Base-by-base conservation (phyloP, 192 early-diverging fungal genomes). In the Chytriomyces sp. region DNA sequence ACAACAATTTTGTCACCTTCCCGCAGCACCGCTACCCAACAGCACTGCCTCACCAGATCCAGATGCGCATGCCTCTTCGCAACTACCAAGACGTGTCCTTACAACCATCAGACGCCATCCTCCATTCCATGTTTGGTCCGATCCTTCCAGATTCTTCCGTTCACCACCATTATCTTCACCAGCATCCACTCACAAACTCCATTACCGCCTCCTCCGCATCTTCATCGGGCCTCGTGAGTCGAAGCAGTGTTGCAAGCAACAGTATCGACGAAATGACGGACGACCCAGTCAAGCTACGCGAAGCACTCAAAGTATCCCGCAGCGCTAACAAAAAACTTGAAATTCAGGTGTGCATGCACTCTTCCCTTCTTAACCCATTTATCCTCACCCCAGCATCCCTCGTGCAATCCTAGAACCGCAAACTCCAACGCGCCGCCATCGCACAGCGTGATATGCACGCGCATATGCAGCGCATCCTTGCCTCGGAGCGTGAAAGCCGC, bases 201-300 rank as follows among this genome's bases (percentile, higher is more conserved):
- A 14, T 25, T 19, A n/a, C n/a, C n/a, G n/a, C n/a, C n/a, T n/a
- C n/a, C 59, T 61, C 59, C 8, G 14, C 28, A 14, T 36, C 34
- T 30, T 36, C 17, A 30, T 25, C 59, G 59, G 14, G 14, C 4
- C 44, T n/a, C 22, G 17, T 49, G 44, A 49, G 44, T 22, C 44
- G 22, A 14, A n/a, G 44, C 44, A n/a, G 17, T 49, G 28, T 61
- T 26, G 14, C 59, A 30, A 61, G 59, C 31, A 19, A 17, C 17
- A 17, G 17, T 2, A 61, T 61, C 34, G 59, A 61, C 17, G 62
- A 39, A 6, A 22, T n/a, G 44, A 64, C 39, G 14, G 62, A 64
- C 62, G 62, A 64, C 40, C 62, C 62, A 6, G 14, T 44, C 39
- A 17, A 28, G 36, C 62, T 64, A n/a, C 39, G 49, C 22, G 37